phyloP scores from a whole-genome alignment of 345 rosid genomes.

The Eutrema yunnanense region DNA sequence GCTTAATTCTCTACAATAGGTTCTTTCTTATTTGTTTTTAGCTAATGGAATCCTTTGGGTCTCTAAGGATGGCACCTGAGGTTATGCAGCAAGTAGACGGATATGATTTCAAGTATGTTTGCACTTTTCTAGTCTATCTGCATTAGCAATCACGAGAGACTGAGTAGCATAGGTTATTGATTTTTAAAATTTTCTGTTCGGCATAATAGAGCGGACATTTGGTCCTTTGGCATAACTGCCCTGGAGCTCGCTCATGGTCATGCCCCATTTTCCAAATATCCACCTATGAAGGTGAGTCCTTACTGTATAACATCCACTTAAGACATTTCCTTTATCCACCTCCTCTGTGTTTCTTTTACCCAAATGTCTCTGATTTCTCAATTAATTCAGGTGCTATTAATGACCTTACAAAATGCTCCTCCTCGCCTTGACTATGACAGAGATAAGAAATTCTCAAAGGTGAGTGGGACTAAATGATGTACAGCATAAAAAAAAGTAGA shows the following conservation, averaged over 20 bases:
- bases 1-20: background rate
- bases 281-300: conserved; percentile 67
- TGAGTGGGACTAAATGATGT: conserved; percentile 16
- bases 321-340: background rate
- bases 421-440: conserved; percentile 90
- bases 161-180: background rate
- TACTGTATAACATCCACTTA: background rate
- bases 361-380: background rate
- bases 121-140: background rate
- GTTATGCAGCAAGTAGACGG: conserved; percentile 92
- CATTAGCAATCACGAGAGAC: background rate
- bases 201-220: conserved; percentile 64
- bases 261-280: conserved; percentile 89
- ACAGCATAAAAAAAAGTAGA: background rate
- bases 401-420: conserved; percentile 92
- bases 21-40: background rate
- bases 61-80: conserved; percentile 91
- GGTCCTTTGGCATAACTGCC: conserved; percentile 93
- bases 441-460: conserved; percentile 80
- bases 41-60: background rate
- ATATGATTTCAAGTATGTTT: conserved; percentile 83
- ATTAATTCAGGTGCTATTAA: conserved; percentile 57
- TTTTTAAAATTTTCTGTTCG: background rate
- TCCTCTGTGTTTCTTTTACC: background rate
- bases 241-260: conserved; percentile 93